These are phyloP conservation scores for Paramecium biaurelia DNA, from an alignment of 73 alveolate genomes.

Conservation along the genomic window DNA sequence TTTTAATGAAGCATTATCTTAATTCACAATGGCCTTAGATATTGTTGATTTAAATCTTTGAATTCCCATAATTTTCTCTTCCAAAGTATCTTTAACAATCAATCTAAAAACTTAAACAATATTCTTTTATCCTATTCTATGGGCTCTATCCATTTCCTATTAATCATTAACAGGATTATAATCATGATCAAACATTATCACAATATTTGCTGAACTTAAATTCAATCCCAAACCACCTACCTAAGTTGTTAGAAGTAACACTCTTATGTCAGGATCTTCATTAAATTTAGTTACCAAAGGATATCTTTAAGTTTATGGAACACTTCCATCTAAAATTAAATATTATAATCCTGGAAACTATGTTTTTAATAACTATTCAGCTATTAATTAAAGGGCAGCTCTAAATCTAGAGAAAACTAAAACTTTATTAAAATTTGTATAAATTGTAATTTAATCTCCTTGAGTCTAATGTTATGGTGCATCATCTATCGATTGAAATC, in stretches of 20 bases:
- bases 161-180: conserved; percentile 97
- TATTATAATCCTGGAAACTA: conserved; percentile 59
- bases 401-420: conserved; percentile 78
- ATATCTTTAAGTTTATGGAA: conserved; percentile 60
- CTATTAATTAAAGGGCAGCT: conserved; percentile 67
- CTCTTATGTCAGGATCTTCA: conserved; percentile 85
- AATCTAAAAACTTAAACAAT: conserved; percentile 97
- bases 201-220: conserved; percentile 98
- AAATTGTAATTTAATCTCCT: conserved; percentile 8
- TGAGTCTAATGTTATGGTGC: not conserved
- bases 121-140: conserved; percentile 99
- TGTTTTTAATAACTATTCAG: conserved; percentile 66
- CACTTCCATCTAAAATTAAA: conserved; percentile 64
- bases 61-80: conserved; percentile 95
- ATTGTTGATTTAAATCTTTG: conserved; percentile 89
- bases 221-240: conserved; percentile 99
- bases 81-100: conserved; percentile 91
- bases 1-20: conserved; percentile 64
- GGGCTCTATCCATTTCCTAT: conserved; percentile 99
- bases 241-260: conserved; percentile 93
- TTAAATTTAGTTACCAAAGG: conserved; percentile 90
- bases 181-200: conserved; percentile 99
- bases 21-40: conserved; percentile 87
- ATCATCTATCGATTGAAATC: conserved; percentile 45
- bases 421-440: conserved; percentile 74